A percentile compares a stretch with the other conserved stretches of the same genome.
Evolutionary conservation across 805 yeast genomes (phyloP).

Genomic region (Tetrapisispora phaffii): DNA sequence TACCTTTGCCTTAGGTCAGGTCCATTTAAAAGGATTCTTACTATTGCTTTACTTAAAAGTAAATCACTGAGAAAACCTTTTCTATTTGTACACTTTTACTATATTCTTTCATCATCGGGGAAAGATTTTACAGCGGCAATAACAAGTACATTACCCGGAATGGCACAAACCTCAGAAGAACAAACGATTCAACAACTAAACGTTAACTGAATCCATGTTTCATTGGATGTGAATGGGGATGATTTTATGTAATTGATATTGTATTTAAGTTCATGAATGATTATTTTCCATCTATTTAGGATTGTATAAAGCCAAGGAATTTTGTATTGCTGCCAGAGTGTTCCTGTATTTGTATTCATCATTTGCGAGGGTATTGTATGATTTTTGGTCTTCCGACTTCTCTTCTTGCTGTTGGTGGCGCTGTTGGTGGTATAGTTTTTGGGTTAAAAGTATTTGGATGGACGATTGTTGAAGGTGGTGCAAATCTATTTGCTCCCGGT

Average conservation of each 20-base stretch:
- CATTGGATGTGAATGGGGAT: no score
- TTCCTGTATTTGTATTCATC: no score
- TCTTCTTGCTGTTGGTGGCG: slow-evolving; percentile 4
- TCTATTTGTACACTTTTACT: no score
- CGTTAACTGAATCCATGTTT: no score
- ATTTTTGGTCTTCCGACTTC: slow-evolving; percentile 28
- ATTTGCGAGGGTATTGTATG: slow-evolving; percentile 6
- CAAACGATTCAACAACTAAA: not conserved
- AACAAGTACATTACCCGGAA: not conserved
- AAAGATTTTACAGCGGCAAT: not conserved
- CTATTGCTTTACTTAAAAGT: not conserved
- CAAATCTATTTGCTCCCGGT: slow-evolving; percentile 11
- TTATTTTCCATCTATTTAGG: no score
- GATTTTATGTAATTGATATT: no score
- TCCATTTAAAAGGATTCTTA: no score
- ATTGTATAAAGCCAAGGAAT: no score
- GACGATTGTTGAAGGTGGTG: slow-evolving; percentile 20
- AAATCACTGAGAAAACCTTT: not conserved
- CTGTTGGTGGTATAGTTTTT: not conserved
- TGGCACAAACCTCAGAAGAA: not conserved
- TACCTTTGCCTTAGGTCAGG: no score
- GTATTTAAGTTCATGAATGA: not conserved
- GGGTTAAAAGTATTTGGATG: slow-evolving; percentile 17
- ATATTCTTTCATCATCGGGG: not conserved
- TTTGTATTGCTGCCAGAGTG: no score